Percentiles rank a stretch among this genome's conserved stretches.
phyloP scores from a whole-genome alignment of 345 rosid species.

The Noccaea bulbosa region DNA sequence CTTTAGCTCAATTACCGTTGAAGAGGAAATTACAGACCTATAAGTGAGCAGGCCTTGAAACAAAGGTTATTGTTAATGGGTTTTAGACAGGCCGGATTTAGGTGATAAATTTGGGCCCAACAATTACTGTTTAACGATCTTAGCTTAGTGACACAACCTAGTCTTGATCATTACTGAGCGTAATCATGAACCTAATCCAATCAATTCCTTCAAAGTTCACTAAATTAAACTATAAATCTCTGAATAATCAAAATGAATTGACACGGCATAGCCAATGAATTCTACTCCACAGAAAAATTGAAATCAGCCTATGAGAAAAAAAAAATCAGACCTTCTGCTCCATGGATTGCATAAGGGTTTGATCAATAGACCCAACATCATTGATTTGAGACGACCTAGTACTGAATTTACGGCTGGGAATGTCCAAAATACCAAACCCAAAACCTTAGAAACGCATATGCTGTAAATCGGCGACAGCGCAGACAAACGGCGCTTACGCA shows the following conservation, averaged over 20 bases:
- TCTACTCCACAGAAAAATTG: neutral
- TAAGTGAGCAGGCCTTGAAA: too few relatives aligned
- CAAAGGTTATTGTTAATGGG: too few relatives aligned
- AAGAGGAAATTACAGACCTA: too few relatives aligned
- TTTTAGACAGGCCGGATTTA: too few relatives aligned
- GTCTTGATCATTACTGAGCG: slow-evolving; percentile 5
- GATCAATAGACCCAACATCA: slow-evolving; percentile 84
- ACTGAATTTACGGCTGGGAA: slow-evolving; percentile 49
- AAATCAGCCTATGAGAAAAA: neutral
- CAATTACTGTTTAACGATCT: neutral
- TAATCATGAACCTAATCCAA: neutral
- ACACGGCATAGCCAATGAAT: neutral
- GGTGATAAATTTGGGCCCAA: too few relatives aligned
- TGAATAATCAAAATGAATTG: neutral
- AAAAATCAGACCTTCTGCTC: slow-evolving; percentile 70
- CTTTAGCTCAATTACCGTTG: too few relatives aligned
- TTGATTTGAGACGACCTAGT: slow-evolving; percentile 67
- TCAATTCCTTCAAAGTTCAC: slow-evolving; percentile 11
- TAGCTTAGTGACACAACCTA: neutral
- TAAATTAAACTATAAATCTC: neutral
- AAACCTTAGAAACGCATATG: slow-evolving; percentile 34
- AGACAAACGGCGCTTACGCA: slow-evolving; percentile 35
- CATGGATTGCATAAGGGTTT: slow-evolving; percentile 90
- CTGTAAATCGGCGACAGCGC: slow-evolving; percentile 36
- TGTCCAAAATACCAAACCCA: slow-evolving; percentile 39